Evolutionary conservation across 1,284 basidiomycete genomes (phyloP), one percentile per base, ranked within the genome.

Genomic region (Sporisorium graminicola): DNA sequence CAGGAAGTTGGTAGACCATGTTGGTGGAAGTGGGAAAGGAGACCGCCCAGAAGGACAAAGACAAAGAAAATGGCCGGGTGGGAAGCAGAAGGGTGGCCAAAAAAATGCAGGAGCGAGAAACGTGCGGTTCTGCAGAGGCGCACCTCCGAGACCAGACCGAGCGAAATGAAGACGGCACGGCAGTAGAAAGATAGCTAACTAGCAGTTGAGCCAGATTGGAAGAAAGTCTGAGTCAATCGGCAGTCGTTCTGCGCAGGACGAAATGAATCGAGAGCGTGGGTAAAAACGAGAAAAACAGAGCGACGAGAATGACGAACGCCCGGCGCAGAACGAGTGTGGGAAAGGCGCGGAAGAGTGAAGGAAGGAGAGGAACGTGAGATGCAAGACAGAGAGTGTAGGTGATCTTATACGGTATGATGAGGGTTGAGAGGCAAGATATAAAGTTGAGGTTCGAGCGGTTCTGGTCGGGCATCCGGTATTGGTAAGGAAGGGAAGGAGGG

Each of bases 1-100:
- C 40, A 8, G 59, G 59, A 16, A 51, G 57, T 26, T 55, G 51
- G 29, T 72, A 59, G 18, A 66, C 33, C 69, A 72, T 72, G 59
- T 18, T 55, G 47, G 18, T 18, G 16, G 37, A 24, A 27, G 20
- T n/a, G 18, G 22, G 22, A 4, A 46, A 40, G 16, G 27, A n/a
- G 54, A 44, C n/a, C 3, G n/a, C 31, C 31, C 33, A 46, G 44
- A n/a, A 31, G 27, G 20, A 18, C 14, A 6, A 4, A 26, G n/a
- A 31, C 49, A 20, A 31, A 43, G 55, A 14, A 44, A 27, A n/a
- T 31, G 24, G 42, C 18, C n/a, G 47, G 47, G 13, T 40, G n/a
- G 22, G 7, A 26, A 43, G 24, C 37, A 18, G 29, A 18, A 24
- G 24, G 40, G 22, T 40, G 53, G 16, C 14, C 33, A 40, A 26